Evolutionary conservation across 2,329 filamentous ascomycete species (phyloP).

Genomic region (Ophiognomonia clavigignenti-juglandacearum): DNA sequence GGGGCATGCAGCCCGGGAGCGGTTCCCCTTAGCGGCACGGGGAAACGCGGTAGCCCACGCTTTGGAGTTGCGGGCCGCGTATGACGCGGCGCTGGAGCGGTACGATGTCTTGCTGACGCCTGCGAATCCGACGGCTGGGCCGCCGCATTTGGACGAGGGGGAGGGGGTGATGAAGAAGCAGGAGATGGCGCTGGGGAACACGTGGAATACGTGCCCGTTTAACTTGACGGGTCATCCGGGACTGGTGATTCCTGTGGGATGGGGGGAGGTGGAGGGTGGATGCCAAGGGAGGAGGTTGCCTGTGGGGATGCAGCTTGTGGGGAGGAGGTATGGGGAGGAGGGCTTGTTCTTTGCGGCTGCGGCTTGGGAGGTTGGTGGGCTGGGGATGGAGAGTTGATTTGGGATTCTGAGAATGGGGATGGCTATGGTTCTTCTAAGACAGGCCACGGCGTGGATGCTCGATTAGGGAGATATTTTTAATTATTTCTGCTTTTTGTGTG

Average conservation of each 20-base stretch:
- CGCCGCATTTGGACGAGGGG: constrained; percentile 31
- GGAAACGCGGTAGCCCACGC: constrained; percentile 42
- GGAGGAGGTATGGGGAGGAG: constrained; percentile 24
- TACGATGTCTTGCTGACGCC: constrained; percentile 46
- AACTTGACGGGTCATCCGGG: constrained; percentile 47
- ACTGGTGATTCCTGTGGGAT: constrained; percentile 39
- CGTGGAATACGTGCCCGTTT: constrained; percentile 40
- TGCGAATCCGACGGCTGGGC: constrained; percentile 38
- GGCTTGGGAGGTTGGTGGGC: constrained; percentile 27
- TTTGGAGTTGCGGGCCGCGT: constrained; percentile 40
- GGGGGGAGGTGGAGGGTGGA: constrained; percentile 20
- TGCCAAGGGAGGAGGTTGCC: constrained; percentile 22
- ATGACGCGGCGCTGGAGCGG: constrained; percentile 36
- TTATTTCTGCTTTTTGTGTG: too few relatives aligned
- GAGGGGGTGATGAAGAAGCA: constrained; percentile 34
- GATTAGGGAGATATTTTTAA: too few relatives aligned
- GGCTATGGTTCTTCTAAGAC: too few relatives aligned
- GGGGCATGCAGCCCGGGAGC: constrained; percentile 15
- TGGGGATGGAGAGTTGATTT: constrained; percentile 21
- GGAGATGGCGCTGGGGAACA: constrained; percentile 37
- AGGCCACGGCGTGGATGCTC: too few relatives aligned
- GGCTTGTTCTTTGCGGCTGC: constrained; percentile 24
- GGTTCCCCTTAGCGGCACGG: constrained; percentile 27
- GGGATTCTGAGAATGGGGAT: background rate
- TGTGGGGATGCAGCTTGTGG: constrained; percentile 28